phyloP scores from a whole-genome alignment of 805 yeast species.

The Barnettozyma vustinii region DNA sequence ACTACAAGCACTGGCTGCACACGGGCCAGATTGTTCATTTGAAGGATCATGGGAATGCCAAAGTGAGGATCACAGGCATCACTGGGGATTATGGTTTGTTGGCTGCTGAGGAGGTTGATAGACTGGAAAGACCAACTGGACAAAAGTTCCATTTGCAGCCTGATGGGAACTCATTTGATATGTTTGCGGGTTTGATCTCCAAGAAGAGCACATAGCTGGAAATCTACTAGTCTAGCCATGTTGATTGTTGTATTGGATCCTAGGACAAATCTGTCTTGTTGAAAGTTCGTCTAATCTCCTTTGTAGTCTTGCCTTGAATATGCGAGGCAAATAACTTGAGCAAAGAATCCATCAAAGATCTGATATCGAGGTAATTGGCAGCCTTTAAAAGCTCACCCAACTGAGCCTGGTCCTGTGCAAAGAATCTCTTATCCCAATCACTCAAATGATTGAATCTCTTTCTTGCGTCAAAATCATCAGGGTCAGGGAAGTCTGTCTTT shows the following conservation, averaged over 20 bases:
- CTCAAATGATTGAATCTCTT: background rate
- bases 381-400: background rate
- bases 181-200: slow-evolving; percentile 82
- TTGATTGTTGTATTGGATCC: too few species aligned
- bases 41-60: slow-evolving; percentile 43
- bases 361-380: background rate
- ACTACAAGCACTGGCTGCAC: slow-evolving; percentile 87
- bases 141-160: slow-evolving; percentile 74
- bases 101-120: slow-evolving; percentile 61
- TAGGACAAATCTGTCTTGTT: background rate
- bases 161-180: slow-evolving; percentile 96
- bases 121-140: slow-evolving; percentile 44
- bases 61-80: slow-evolving; percentile 74
- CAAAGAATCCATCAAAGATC: background rate
- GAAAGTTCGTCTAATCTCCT: background rate
- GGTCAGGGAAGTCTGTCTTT: background rate
- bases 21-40: slow-evolving; percentile 64
- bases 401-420: background rate
- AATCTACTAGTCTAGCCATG: background rate
- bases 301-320: background rate
- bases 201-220: slow-evolving; percentile 28
- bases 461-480: background rate
- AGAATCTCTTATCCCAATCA: background rate
- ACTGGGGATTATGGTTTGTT: slow-evolving; percentile 81
- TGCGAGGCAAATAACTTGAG: background rate